Base-by-base conservation (phyloP, 169 alveolate genomes). In the Plasmodium fragile region DNA sequence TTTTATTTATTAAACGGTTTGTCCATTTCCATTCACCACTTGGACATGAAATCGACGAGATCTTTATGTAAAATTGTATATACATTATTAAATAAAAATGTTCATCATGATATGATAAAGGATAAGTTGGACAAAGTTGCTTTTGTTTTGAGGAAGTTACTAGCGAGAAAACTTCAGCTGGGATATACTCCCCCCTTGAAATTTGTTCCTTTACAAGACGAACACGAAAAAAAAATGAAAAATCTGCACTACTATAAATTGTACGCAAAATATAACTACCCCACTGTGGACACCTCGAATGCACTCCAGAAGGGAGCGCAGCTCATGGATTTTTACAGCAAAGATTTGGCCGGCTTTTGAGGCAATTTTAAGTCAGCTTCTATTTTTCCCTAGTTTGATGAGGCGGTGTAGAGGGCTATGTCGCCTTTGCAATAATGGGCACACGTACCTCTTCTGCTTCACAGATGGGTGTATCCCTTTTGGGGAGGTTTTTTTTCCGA, bases 171-270 rank as follows among this genome's bases (percentile, higher is more conserved):
- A 73, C 95, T 96, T 30, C 96, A 96, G 65, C 85, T 96, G 75
- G 97, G 97, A 10, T 96, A 96, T 77, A 96, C 97, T n/a, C 97
- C 97, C 34, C 97, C 97, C 45, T 92, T 96, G 77, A 77, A 79
- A 32, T 96, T 96, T 53, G 65, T 85, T 18, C 93, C 93, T 16
- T 52, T 85, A 85, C 55, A 77, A 18, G 93, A 85, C 55, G 81
- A 85, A 41, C 93, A 85, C 59, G 85, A 85, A 75, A 85, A 34
- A 53, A 85, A 72, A 22, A 43, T 85, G 65, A 85, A 85, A 36
- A 75, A 85, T 85, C 8, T 85, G 80, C 93, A 85, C 16, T 85
- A 85, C 30, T 85, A 85, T 75, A 85, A 85, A 75, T 65, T 85
- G 65, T 85, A 85, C 43, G 45, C 93, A 52, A 85, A 85, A 85